phyloP scores from a whole-genome alignment of 805 yeast genomes.

The Tetrapisispora pingtungensis region DNA sequence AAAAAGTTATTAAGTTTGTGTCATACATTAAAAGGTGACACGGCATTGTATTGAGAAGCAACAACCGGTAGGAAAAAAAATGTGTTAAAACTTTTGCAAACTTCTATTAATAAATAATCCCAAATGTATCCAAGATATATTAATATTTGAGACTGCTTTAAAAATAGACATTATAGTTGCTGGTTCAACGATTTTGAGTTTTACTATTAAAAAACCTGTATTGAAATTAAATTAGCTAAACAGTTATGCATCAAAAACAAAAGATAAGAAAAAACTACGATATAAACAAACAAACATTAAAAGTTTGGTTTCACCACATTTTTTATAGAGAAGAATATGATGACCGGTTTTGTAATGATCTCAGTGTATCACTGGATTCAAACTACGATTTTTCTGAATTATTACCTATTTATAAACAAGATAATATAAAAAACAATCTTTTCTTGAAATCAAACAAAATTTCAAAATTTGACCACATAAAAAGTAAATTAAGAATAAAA shows the following conservation, averaged over 20 bases:
- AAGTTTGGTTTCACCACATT: constrained; percentile 11
- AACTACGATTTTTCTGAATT: neutral
- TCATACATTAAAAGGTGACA: no score
- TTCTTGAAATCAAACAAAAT: neutral
- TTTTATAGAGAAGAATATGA: constrained; percentile 10
- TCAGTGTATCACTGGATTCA: constrained; percentile 7
- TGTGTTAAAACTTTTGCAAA: no score
- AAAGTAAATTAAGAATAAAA: neutral
- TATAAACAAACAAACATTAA: constrained; percentile 4
- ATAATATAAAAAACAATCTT: neutral
- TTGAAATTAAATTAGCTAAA: neutral
- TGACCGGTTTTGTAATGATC: constrained; percentile 9
- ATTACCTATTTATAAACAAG: neutral
- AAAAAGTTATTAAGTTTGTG: no score
- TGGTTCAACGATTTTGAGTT: no score
- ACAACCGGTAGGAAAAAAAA: no score
- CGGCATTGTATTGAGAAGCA: no score
- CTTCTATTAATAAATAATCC: no score
- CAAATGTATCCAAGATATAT: no score
- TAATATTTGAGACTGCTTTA: no score
- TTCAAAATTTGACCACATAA: neutral
- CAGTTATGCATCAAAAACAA: neutral
- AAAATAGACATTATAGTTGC: no score
- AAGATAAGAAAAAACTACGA: neutral
- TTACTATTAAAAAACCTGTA: neutral